Conservation (phyloP, 352 stramenopile genomes). For the Globisporangium cylindrosporum region DNA sequence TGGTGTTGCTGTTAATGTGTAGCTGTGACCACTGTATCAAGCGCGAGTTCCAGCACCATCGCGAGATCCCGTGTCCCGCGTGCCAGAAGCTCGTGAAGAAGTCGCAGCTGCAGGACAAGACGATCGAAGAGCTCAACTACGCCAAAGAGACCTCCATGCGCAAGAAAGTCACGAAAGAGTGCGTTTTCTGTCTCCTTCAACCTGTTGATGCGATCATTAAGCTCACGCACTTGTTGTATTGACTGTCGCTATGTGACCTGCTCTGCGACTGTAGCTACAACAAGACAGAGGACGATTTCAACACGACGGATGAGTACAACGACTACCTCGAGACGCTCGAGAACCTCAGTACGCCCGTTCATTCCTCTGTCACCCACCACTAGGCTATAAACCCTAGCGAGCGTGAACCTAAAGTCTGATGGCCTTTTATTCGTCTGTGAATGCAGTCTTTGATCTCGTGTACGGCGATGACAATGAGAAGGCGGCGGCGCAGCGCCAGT, state of each 20-base stretch:
- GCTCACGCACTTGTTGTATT: neutral
- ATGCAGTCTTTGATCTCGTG: constrained; percentile 79
- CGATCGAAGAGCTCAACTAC: constrained; percentile 87
- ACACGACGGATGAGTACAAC: constrained; percentile 85
- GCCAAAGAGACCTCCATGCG: constrained; percentile 83
- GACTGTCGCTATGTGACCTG: neutral
- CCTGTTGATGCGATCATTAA: neutral
- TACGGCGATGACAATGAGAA: constrained; percentile 78
- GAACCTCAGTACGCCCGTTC: constrained; percentile 62
- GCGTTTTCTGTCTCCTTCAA: constrained; percentile 5
- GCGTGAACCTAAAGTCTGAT: neutral
- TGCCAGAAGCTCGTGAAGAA: constrained; percentile 88
- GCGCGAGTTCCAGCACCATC: constrained; percentile 85
- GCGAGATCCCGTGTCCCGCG: constrained; percentile 77
- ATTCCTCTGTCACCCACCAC: neutral
- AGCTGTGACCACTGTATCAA: constrained; percentile 87
- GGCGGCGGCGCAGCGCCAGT: constrained; percentile 70
- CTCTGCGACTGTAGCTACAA: constrained; percentile 59
- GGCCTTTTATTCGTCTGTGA: constrained; percentile 7
- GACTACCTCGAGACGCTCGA: constrained; percentile 83
- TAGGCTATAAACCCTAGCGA: neutral
- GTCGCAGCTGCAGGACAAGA: constrained; percentile 87
- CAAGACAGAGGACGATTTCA: constrained; percentile 86
- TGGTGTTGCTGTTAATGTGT: neutral
- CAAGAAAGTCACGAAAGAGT: constrained; percentile 88